phyloP scores from a whole-genome alignment of 164 flowering plant genomes.

The Tinospora cordifolia region DNA sequence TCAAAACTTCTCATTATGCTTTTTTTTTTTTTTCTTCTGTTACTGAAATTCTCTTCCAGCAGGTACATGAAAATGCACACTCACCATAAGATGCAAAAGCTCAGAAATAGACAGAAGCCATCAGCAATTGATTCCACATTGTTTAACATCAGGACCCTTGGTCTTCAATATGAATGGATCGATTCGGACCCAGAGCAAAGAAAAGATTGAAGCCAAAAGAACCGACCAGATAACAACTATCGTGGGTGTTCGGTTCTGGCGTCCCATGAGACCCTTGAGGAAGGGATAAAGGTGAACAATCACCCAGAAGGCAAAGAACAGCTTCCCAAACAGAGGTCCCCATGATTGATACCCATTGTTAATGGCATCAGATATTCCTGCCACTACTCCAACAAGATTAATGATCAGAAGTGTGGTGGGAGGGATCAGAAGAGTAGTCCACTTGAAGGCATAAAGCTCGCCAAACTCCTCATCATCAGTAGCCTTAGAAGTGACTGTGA shows the following conservation, averaged over 20 bases:
- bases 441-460: constrained; percentile 69
- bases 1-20: constrained; percentile 23
- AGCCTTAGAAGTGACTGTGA: constrained; percentile 75
- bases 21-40: constrained; percentile 29
- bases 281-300: constrained; percentile 80
- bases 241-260: constrained; percentile 85
- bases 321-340: constrained; percentile 86
- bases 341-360: constrained; percentile 77
- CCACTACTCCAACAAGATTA: constrained; percentile 77
- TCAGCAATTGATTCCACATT: constrained; percentile 82
- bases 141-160: constrained; percentile 67
- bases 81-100: neutral
- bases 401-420: constrained; percentile 78
- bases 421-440: constrained; percentile 82
- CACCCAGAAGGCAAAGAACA: constrained; percentile 82
- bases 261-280: constrained; percentile 89
- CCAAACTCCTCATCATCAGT: constrained; percentile 71
- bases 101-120: constrained; percentile 6
- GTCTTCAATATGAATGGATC: constrained; percentile 77
- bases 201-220: constrained; percentile 83
- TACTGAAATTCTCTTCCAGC: constrained; percentile 12
- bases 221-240: constrained; percentile 84
- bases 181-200: constrained; percentile 81
- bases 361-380: constrained; percentile 87
- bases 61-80: constrained; percentile 10